Evolutionary conservation across 1,284 basidiomycete genomes (phyloP), one percentile per base, ranked within the genome.

Genomic region (Leccinum ponderosum): DNA sequence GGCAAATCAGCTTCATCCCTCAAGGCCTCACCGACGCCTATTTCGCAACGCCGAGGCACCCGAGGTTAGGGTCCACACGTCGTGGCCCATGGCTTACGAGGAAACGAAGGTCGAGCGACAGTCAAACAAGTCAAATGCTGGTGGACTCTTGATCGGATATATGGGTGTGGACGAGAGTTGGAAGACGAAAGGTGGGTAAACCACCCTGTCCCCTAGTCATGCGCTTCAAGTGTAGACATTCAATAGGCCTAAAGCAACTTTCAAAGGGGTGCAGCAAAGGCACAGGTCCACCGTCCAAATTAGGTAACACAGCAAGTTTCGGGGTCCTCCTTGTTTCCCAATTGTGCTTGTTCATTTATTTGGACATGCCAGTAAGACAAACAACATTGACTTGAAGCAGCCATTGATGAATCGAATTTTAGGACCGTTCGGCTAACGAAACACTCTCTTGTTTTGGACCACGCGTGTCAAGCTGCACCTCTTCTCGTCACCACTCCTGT

Each of bases 61-160:
- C 75, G 58, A 85, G 76, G 4, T 81, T 84, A 6, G 82, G 83
- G 20, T 37, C 35, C 6, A 84, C 74, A 48, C 33, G 14, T 64
- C 50, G 33, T 35, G 53, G 15, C 14, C 51, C 61, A 50, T 62
- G 35, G n/a, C 22, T 56, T 27, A 27, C n/a, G 22, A 11, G 17
- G 11, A 27, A 27, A 20, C 51, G 25, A 42, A 8, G 37, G n/a
- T 29, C 9, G 31, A 54, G 15, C 14, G 7, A 31, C 29, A 35
- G n/a, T 27, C 31, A 12, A 35, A 53, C 29, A 20, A 31, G 52
- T 53, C 52, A 20, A 20, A 44, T 44, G 8, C 1, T 17, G 9
- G 35, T 29, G 11, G 31, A 39, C 37, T 39, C 15, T 39, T 39
- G 15, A 42, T 42, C 39, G n/a, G n/a, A 42, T 42, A 9, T 42